These are phyloP conservation scores for Annulohypoxylon stygium DNA, from an alignment of 495 filamentous ascomycete species.

Conservation along the genomic window DNA sequence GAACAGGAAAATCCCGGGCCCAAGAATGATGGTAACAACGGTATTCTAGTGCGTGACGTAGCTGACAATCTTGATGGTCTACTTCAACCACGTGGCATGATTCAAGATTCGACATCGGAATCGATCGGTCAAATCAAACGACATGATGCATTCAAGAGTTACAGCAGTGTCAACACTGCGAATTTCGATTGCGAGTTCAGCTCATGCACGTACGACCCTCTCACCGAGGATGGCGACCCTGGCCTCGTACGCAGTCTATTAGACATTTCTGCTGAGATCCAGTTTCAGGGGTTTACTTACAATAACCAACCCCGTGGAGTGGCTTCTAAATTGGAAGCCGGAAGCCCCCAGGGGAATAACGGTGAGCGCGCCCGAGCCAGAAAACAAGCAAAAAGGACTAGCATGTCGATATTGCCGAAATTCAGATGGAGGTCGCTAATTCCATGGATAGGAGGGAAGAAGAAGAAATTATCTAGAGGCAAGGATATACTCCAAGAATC, in stretches of 20 bases:
- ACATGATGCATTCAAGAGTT: neutral
- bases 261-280: neutral
- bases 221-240: neutral
- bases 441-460: neutral
- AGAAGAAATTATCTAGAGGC: neutral
- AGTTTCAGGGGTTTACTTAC: neutral
- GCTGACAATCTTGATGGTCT: neutral
- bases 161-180: neutral
- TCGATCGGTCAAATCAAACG: neutral
- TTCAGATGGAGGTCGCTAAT: neutral
- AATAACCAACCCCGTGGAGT: too few species aligned
- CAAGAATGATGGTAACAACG: neutral
- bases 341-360: neutral
- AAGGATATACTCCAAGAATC: too few species aligned
- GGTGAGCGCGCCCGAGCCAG: neutral
- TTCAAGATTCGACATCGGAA: neutral
- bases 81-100: slow-evolving; percentile 4
- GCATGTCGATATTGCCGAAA: neutral
- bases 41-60: neutral
- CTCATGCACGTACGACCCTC: neutral
- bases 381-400: neutral
- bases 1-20: neutral
- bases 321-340: neutral
- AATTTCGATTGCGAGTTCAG: neutral
- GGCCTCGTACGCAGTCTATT: neutral